Evolutionary conservation across 768 basidiomycete genomes (phyloP), one percentile per base, ranked within the genome.

Genomic region (Mycena vitilis): DNA sequence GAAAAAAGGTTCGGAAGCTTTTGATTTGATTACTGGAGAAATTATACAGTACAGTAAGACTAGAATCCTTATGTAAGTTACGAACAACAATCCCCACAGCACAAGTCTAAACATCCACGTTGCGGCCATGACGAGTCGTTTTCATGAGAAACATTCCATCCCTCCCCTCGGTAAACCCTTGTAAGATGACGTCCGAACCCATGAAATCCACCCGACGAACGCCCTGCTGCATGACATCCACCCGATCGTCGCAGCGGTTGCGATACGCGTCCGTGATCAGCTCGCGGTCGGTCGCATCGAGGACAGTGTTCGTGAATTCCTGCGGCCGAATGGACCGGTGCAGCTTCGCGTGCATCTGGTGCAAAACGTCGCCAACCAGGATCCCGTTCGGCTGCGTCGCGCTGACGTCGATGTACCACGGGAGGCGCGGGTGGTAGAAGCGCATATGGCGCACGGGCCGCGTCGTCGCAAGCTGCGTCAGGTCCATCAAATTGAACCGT

Each of bases 141-240:
- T 86, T 90, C 74, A 92, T 83, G 77, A 90, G 87, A 88, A 89
- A 91, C 78, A 87, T 81, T 10, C 91, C 90, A 40, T 86, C 83
- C 72, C 81, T 84, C 2, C 85, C 84, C 60, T 84, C 83, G 55
- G 75, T 76, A 65, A 92, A 76, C 9, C 91, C 91, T 63, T 84
- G 79, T 76, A 91, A 85, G 11, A 87, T 73, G 54, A 79, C 76
- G 66, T 83, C 84, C 42, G 81, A 83, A 16, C 86, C 87, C 78
- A 92, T 77, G 71, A 84, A 92, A 78, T 92, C 91, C 6, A 92
- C 82, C 57, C 83, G 82, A 63, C 82, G 80, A 25, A 91, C 84
- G 1, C 91, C 91, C 22, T 71, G 66, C 55, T 72, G 71, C 58
- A 74, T 67, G 54, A 80, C 73, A 65, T 81, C 81, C 34, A 68